Base-by-base conservation (phyloP, 257 asterid species). In the Verbascum thapsus region DNA sequence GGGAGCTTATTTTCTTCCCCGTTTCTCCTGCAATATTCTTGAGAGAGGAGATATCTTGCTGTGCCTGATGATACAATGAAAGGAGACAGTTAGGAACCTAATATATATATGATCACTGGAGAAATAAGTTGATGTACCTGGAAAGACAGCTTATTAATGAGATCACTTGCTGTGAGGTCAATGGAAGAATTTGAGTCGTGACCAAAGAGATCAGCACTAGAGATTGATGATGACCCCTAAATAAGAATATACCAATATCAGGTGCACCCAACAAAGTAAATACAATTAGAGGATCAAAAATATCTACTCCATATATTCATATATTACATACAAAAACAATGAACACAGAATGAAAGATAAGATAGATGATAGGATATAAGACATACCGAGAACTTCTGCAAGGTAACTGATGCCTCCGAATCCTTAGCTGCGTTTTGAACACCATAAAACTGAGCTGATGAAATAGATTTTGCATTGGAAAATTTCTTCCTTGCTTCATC, bases 401-500 rank as follows among this genome's bases (percentile, higher is more conserved):
- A 79, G 55, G 96, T 72, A 58, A 70, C 84, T 55, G 98, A 84
- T 65, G 94, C 77, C 18, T 85, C 99, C 51, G 64, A 30, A 53
- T 83, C 91, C 45, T 38, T 56, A 65, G 78, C 74, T 71, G 78
- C 84, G 77, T 70, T 78, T 67, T 73, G 91, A 73, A 71, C 86
- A 71, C 98, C 95, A 16, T 79, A 94, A 78, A 52, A 94, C 81
- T 94, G 99, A 40, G 99, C 97, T 23, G 99, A 94, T 67, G 99
- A 94, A 56, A 94, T 94, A 48, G 99, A 85, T 78, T 94, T 94
- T 12, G 99, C 99, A 76, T 87, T 90, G 16, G 95, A 64, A 77
- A 94, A 94, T 77, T 94, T 94, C 88, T 90, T 94, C 82, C 99
- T 84, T 10, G 99, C 98, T 75, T 94, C 99, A 71, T 94, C 98